Evolutionary conservation across 345 rosid species (phyloP), one percentile per base, ranked within the genome.

Genomic region (Gynandropsis gynandra): DNA sequence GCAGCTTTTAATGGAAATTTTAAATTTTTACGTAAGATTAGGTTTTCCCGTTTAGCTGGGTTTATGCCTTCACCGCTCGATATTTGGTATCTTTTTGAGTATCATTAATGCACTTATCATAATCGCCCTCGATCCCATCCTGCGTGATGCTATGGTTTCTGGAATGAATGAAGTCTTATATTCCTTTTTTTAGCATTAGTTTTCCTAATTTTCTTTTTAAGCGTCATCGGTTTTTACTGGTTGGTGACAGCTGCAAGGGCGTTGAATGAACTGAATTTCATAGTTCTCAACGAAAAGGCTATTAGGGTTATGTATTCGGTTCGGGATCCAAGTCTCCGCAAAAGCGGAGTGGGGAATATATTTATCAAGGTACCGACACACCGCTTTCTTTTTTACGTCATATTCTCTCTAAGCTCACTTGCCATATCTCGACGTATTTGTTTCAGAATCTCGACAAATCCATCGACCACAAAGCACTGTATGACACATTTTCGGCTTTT

Each of bases 251-350:
- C 98, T 51, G 82, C 81, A 1, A 84, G 75, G 72, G 98, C 98
- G 47, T 15, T 90, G 79, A 89, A 84, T 48, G 31, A 72, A 14
- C 72, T 90, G 67, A 90, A 90, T 58, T 90, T 87, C 62, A 67
- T 89, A 58, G 71, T 78, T 18, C 64, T 87, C 5, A 87, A 82
- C 62, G 82, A 75, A 50, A 82, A 64, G 67, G 67, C 85, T 32
- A 82, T 90, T 17, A 75, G 96, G 20, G 68, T 90, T 49, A 84
- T 87, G 96, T 84, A 82, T 67, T 90, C 98, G 17, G 96, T 80
- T 57, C 85, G 96, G 40, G 95, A 92, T 60, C 96, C 96, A 18
- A 82, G 82, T 72, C 64, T 78, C 45, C 92, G 93, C 40, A 92
- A 75, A 66, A 87, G 93, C 72, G 96, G 98, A 39, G 59, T 85